phyloP scores from a whole-genome alignment of 495 filamentous ascomycete species.

The Hyaloscypha bicolor region DNA sequence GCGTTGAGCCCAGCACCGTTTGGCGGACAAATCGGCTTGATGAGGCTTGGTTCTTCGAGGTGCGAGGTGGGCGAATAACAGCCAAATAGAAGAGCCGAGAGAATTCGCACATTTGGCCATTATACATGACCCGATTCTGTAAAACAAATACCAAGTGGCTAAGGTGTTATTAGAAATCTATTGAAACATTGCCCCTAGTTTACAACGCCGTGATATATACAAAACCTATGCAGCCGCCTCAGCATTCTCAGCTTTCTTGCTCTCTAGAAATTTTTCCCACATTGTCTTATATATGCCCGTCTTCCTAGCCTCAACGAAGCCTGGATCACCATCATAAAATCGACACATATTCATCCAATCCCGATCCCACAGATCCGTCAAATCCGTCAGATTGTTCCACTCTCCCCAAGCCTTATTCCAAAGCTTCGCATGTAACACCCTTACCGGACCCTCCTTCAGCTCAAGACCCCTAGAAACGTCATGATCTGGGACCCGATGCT shows the following conservation, averaged over 20 bases:
- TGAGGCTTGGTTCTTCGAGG: no score
- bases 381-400: slow-evolving; percentile 6
- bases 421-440: slow-evolving; percentile 10
- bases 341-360: slow-evolving; percentile 19
- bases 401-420: slow-evolving; percentile 7
- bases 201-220: not conserved
- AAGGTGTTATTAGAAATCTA: not conserved
- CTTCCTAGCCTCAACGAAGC: slow-evolving; percentile 10
- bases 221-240: not conserved
- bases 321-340: slow-evolving; percentile 14
- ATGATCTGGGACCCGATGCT: not conserved
- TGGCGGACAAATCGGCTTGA: not conserved
- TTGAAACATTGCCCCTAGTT: not conserved
- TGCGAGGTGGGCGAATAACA: no score
- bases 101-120: no score
- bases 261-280: slow-evolving; percentile 8
- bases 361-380: slow-evolving; percentile 18
- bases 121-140: no score
- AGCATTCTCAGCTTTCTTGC: not conserved
- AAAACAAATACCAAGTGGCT: not conserved
- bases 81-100: no score
- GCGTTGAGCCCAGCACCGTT: not conserved
- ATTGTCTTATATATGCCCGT: slow-evolving; percentile 12
- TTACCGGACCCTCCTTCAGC: slow-evolving; percentile 3
- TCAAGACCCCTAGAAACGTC: not conserved